These are phyloP conservation scores for Neofusicoccum parvum DNA, from an alignment of 2,329 filamentous ascomycete genomes.

Conservation along the genomic window DNA sequence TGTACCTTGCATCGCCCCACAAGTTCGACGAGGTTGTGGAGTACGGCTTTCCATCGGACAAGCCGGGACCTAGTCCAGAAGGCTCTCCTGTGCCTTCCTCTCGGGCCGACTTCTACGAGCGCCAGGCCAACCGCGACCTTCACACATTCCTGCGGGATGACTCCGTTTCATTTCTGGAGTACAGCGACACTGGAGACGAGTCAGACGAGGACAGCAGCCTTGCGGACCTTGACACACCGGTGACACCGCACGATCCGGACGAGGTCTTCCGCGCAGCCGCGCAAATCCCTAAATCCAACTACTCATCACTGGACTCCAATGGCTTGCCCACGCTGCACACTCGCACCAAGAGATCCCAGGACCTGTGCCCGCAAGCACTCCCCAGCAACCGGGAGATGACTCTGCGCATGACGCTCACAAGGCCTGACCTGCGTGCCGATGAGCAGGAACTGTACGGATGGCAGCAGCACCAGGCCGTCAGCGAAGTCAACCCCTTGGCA, in stretches of 20 bases:
- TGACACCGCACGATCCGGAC: conserved; percentile 40
- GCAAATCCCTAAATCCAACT: conserved; percentile 34
- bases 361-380: conserved; percentile 38
- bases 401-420: conserved; percentile 89
- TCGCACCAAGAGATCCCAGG: conserved; percentile 23
- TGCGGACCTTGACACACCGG: conserved; percentile 35
- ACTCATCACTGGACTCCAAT: conserved; percentile 36
- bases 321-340: conserved; percentile 30
- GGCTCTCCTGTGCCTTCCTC: conserved; percentile 6
- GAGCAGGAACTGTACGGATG: conserved; percentile 74
- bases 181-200: conserved; percentile 30
- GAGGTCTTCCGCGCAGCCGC: conserved; percentile 35
- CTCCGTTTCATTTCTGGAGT: conserved; percentile 45
- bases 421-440: conserved; percentile 78
- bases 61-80: conserved; percentile 3
- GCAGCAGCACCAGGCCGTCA: conserved; percentile 47
- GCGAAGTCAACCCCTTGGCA: conserved; percentile 55
- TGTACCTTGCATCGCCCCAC: conserved; percentile 84
- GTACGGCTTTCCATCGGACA: conserved; percentile 78
- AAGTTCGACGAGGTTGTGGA: conserved; percentile 96
- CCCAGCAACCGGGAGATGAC: conserved; percentile 84
- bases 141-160: conserved; percentile 64
- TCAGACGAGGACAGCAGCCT: conserved; percentile 26
- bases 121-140: conserved; percentile 53
- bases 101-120: conserved; percentile 32